Percentiles rank a stretch among this genome's conserved stretches.
phyloP scores from a whole-genome alignment of 108 stramenopile species.

The Pseudonitzschia multiseries region DNA sequence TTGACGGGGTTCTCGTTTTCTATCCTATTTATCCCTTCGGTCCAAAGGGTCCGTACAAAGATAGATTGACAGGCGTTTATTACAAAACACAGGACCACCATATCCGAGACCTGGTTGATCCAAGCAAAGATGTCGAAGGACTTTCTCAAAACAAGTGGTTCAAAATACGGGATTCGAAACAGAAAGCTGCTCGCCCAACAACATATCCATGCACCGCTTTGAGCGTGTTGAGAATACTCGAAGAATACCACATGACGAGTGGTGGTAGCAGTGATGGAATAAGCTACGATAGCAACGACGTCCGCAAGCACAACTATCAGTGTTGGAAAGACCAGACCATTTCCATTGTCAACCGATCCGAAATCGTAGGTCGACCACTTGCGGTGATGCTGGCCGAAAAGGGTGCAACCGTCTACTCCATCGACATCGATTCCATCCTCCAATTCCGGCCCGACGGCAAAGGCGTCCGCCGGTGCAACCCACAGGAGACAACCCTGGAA shows the following conservation, averaged over 20 bases:
- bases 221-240: slow-evolving; percentile 82
- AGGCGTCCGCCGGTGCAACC: slow-evolving; percentile 37
- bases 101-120: slow-evolving; percentile 77
- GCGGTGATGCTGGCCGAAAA: slow-evolving; percentile 89
- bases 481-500: slow-evolving; percentile 41
- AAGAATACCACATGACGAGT: slow-evolving; percentile 40
- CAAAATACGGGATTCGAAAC: slow-evolving; percentile 11
- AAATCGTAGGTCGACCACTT: slow-evolving; percentile 91
- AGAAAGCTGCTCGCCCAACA: slow-evolving; percentile 18
- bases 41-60: slow-evolving; percentile 51
- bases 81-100: slow-evolving; percentile 89
- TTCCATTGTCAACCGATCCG: slow-evolving; percentile 92
- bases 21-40: slow-evolving; percentile 87
- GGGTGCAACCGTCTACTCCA: slow-evolving; percentile 88
- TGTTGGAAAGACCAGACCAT: slow-evolving; percentile 64
- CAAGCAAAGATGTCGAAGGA: slow-evolving; percentile 92
- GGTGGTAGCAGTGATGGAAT: not conserved
- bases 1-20: slow-evolving; percentile 93
- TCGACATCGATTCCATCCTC: slow-evolving; percentile 86
- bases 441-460: slow-evolving; percentile 51
- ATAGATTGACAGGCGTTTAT: slow-evolving; percentile 59
- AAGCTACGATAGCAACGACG: not conserved
- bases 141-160: slow-evolving; percentile 47
- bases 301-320: not conserved
- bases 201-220: slow-evolving; percentile 92